A percentile compares a stretch with the other conserved stretches of the same genome.
Conservation (phyloP, 75 land plant species). For the Sequoia sempervirens region DNA sequence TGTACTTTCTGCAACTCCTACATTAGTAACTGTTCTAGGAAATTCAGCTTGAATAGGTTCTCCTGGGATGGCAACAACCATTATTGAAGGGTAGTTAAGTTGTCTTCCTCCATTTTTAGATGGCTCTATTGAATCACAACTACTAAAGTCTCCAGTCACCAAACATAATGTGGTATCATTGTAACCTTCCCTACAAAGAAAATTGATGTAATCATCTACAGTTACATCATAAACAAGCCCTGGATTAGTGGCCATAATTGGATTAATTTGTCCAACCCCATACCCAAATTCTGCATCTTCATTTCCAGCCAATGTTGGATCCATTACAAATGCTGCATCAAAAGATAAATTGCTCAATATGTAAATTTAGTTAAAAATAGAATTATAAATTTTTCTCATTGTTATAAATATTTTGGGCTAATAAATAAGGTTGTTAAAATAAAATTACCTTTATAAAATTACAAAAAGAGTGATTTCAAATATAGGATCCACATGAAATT, state of each 20-base stretch:
- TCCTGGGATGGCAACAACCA: background rate
- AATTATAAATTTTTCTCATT: too few species aligned
- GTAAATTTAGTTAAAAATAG: too few species aligned
- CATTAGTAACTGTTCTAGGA: slow-evolving; percentile 70
- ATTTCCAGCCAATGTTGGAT: too few species aligned
- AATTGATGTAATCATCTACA: background rate
- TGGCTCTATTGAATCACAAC: background rate
- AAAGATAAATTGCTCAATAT: background rate
- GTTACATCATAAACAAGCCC: too few species aligned
- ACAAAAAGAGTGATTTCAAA: background rate
- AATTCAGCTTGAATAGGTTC: background rate
- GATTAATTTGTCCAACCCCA: slow-evolving; percentile 38
- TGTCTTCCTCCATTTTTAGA: background rate
- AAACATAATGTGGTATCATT: background rate
- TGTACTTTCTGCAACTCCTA: slow-evolving; percentile 42
- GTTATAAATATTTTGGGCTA: background rate
- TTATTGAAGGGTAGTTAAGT: background rate
- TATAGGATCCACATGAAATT: background rate
- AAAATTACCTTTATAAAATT: background rate
- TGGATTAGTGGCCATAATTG: slow-evolving; percentile 23
- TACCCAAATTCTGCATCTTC: too few species aligned
- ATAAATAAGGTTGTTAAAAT: background rate
- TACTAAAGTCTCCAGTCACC: background rate
- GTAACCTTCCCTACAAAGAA: background rate
- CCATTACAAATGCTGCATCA: slow-evolving; percentile 15